A percentile compares a stretch with the other conserved stretches of the same genome.
These are phyloP conservation scores for Trichoderma sp. DNA, from an alignment of 2,329 filamentous ascomycete genomes.

Conservation along the genomic window DNA sequence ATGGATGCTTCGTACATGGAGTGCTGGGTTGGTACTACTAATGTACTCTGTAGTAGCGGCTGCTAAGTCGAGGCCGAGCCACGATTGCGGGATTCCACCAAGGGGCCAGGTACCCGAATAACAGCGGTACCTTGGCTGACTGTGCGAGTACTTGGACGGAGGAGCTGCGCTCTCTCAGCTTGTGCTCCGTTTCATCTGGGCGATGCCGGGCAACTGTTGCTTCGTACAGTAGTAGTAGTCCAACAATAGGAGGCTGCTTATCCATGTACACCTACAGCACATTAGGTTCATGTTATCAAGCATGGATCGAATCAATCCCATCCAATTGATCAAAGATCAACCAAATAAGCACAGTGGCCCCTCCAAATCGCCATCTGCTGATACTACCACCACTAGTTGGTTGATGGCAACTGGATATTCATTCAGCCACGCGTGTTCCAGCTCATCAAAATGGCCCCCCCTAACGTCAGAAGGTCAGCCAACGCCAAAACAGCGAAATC, in stretches of 20 bases:
- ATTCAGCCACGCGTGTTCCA: neutral
- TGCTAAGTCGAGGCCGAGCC: neutral
- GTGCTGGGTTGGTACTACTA: neutral
- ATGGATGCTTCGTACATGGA: neutral
- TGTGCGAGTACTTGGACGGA: neutral
- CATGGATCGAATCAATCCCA: neutral
- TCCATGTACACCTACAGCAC: neutral
- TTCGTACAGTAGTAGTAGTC: no score
- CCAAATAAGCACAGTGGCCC: neutral
- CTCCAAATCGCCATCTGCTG: neutral
- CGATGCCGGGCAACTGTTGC: no score
- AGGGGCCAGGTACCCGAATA: neutral
- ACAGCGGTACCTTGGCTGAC: neutral
- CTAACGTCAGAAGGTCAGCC: neutral
- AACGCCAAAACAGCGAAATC: constrained; percentile 11
- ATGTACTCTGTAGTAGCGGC: neutral
- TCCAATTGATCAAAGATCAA: neutral
- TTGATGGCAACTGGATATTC: neutral
- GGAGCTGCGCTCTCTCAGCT: neutral
- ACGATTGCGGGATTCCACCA: neutral
- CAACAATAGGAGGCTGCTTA: neutral
- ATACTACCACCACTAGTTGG: neutral
- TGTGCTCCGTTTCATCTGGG: neutral
- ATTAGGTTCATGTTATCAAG: neutral
- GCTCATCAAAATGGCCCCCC: neutral